phyloP scores from a whole-genome alignment of 2,329 filamentous ascomycete species.

The Diaporthe sp. region DNA sequence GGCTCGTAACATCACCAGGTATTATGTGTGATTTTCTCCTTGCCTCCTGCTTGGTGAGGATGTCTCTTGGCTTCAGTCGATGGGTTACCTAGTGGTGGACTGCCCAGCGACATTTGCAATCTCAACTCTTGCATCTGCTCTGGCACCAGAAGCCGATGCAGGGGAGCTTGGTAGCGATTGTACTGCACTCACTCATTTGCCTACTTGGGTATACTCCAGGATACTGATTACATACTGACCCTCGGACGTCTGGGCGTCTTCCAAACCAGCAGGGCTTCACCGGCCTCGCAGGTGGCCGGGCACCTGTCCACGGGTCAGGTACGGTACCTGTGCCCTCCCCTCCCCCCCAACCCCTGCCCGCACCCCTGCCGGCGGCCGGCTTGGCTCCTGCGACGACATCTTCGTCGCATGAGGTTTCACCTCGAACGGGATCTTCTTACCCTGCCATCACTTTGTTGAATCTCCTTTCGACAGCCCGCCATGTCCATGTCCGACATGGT shows the following conservation, averaged over 20 bases:
- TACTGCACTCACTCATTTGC: no score
- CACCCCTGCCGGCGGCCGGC: slow-evolving; percentile 31
- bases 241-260: slow-evolving; percentile 25
- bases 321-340: slow-evolving; percentile 41
- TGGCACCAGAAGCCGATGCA: background rate
- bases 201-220: background rate
- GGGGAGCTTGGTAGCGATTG: background rate
- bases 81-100: background rate
- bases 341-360: slow-evolving; percentile 30
- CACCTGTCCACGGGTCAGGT: slow-evolving; percentile 1
- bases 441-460: slow-evolving; percentile 34
- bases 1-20: background rate
- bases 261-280: slow-evolving; percentile 16
- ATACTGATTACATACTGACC: background rate
- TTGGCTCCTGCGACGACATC: slow-evolving; percentile 45
- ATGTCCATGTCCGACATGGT: slow-evolving; percentile 33
- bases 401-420: slow-evolving; percentile 50
- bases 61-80: background rate
- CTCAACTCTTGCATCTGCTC: background rate
- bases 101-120: background rate
- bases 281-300: slow-evolving; percentile 6
- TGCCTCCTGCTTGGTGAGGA: background rate
- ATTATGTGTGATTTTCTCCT: background rate
- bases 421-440: slow-evolving; percentile 48
- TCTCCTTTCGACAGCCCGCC: slow-evolving; percentile 34